Conservation (phyloP, 1,139 yeast genomes). For the Hemisphaericaspora lyxosophila region DNA sequence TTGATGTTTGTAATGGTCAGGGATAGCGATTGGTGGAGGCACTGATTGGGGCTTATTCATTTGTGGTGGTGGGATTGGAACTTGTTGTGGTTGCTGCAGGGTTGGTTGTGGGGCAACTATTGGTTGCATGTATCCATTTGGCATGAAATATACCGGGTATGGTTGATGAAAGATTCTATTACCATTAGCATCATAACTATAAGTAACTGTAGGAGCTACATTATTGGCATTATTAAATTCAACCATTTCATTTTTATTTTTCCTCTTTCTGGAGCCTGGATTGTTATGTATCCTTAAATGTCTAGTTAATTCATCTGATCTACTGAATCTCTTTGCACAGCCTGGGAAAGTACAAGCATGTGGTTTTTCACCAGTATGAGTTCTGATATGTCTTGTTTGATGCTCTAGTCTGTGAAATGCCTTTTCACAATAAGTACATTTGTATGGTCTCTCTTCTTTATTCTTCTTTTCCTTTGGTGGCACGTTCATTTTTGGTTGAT, state of each 20-base stretch:
- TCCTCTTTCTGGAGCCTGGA: constrained; percentile 66
- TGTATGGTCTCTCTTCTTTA: constrained; percentile 61
- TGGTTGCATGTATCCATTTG: constrained; percentile 17
- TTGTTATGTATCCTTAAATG: constrained; percentile 86
- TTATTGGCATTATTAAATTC: constrained; percentile 4
- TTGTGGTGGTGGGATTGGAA: constrained; percentile 9
- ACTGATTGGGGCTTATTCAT: constrained; percentile 9
- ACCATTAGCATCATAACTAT: constrained; percentile 34
- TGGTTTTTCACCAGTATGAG: constrained; percentile 96
- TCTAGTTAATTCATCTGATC: constrained; percentile 89
- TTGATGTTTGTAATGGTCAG: constrained; percentile 18
- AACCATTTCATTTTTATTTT: constrained; percentile 20
- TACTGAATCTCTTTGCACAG: constrained; percentile 78
- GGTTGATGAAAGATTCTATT: constrained; percentile 35
- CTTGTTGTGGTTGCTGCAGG: constrained; percentile 11
- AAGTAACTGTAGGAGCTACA: constrained; percentile 23
- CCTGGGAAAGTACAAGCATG: constrained; percentile 87
- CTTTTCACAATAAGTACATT: constrained; percentile 88
- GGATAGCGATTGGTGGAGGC: constrained; percentile 8
- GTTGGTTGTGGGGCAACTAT: constrained; percentile 7
- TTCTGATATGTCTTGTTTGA: constrained; percentile 89
- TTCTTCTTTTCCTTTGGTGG: constrained; percentile 18
- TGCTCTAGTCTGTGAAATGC: constrained; percentile 92
- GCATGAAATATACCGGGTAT: constrained; percentile 37
- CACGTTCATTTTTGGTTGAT: too few relatives aligned